phyloP scores from a whole-genome alignment of 2,329 filamentous ascomycete genomes.

The Metarhizium humberi region DNA sequence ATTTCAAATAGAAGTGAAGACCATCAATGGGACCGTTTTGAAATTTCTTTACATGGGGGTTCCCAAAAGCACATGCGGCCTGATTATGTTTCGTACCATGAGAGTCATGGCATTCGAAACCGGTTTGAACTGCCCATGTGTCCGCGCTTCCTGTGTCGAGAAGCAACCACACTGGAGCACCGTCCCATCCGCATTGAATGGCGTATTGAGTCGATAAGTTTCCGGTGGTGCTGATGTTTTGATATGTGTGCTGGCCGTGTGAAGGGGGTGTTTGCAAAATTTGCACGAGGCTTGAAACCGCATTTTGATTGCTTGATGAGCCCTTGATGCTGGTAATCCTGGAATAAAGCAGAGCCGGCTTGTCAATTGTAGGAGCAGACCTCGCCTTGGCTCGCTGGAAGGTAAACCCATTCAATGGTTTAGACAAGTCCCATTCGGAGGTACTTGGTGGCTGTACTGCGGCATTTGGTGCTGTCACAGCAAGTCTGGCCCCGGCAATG shows the following conservation, averaged over 20 bases:
- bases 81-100: slow-evolving; percentile 20
- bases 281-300: slow-evolving; percentile 19
- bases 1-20: slow-evolving; percentile 36
- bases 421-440: slow-evolving; percentile 22
- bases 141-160: slow-evolving; percentile 44
- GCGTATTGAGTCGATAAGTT: slow-evolving; percentile 32
- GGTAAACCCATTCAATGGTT: slow-evolving; percentile 26
- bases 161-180: slow-evolving; percentile 28
- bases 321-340: slow-evolving; percentile 22
- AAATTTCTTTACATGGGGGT: slow-evolving; percentile 28
- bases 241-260: slow-evolving; percentile 15
- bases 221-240: slow-evolving; percentile 29
- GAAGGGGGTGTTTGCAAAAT: slow-evolving; percentile 10
- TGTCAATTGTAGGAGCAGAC: slow-evolving; percentile 17
- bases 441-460: not conserved
- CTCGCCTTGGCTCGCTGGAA: slow-evolving; percentile 25
- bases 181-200: slow-evolving; percentile 30
- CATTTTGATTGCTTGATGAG: slow-evolving; percentile 14
- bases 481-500: slow-evolving; percentile 7
- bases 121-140: slow-evolving; percentile 35
- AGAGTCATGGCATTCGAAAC: slow-evolving; percentile 33
- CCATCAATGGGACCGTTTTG: slow-evolving; percentile 26
- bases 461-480: not conserved
- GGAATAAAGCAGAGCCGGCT: slow-evolving; percentile 20
- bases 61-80: slow-evolving; percentile 31